Evolutionary conservation across 2,329 filamentous ascomycete genomes (phyloP).

Genomic region (Metarhizium sp.): DNA sequence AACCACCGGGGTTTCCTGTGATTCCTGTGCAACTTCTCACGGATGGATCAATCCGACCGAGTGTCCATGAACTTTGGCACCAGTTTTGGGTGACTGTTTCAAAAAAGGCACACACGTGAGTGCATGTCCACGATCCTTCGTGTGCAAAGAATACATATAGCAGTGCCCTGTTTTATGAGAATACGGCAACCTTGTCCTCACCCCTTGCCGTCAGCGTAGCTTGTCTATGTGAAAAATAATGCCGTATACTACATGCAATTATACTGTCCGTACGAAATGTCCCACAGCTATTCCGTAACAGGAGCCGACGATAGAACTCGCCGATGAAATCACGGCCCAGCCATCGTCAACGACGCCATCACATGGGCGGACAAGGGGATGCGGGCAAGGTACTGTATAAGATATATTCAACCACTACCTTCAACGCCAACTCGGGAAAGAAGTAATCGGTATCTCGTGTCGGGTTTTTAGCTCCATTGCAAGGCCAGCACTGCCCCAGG

Average conservation of each 20-base stretch:
- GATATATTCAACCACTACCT: not conserved
- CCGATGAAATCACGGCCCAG: not conserved
- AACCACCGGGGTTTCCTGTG: not conserved
- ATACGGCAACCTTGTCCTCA: not conserved
- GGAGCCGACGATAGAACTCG: not conserved
- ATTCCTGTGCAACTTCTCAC: not conserved
- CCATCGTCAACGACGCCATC: not conserved
- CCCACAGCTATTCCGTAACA: not conserved
- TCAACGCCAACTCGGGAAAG: not conserved
- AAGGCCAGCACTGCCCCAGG: not conserved
- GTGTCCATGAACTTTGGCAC: not conserved
- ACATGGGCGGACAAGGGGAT: too few relatives aligned
- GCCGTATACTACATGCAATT: too few relatives aligned
- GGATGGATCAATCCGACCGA: not conserved
- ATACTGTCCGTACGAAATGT: not conserved
- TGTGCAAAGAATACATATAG: not conserved
- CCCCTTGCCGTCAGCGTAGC: not conserved
- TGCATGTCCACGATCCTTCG: not conserved
- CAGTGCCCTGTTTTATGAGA: not conserved
- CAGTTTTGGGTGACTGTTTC: not conserved
- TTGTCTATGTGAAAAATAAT: too few relatives aligned
- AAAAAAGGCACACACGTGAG: not conserved
- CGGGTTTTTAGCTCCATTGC: not conserved
- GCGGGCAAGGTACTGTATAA: too few relatives aligned
- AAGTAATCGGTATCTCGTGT: not conserved